These are phyloP conservation scores for Pichia sp. DNA, from an alignment of 1,139 yeast species.

Conservation along the genomic window DNA sequence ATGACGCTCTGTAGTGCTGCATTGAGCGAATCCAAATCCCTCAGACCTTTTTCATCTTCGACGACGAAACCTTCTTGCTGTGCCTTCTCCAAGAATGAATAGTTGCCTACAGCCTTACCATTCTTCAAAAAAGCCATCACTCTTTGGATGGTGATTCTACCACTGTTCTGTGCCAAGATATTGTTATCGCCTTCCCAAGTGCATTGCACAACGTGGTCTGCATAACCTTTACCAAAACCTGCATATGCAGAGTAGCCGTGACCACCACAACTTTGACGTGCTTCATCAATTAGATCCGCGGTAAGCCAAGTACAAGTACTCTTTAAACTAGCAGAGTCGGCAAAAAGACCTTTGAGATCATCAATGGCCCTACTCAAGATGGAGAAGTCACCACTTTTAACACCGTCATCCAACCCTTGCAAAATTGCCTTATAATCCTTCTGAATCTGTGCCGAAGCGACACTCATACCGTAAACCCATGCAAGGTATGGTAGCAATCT, in stretches of 20 bases:
- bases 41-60: constrained; percentile 28
- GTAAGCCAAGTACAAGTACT: constrained; percentile 88
- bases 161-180: constrained; percentile 75
- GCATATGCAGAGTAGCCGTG: constrained; percentile 90
- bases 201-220: constrained; percentile 94
- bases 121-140: constrained; percentile 31
- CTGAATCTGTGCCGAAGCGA: constrained; percentile 63
- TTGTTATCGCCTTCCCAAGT: constrained; percentile 98
- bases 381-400: constrained; percentile 32
- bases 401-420: constrained; percentile 48
- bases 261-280: constrained; percentile 96
- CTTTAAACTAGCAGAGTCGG: constrained; percentile 82
- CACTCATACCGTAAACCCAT: constrained; percentile 68
- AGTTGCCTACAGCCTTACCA: constrained; percentile 25
- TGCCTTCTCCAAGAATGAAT: constrained; percentile 23
- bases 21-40: constrained; percentile 26
- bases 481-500: constrained; percentile 78
- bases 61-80: constrained; percentile 28
- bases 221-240: constrained; percentile 82
- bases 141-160: constrained; percentile 63
- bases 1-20: constrained; percentile 38
- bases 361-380: constrained; percentile 43
- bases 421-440: constrained; percentile 46
- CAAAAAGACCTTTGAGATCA: constrained; percentile 70
- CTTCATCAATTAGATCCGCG: constrained; percentile 72